A percentile compares a stretch with the other conserved stretches of the same genome.
These are phyloP conservation scores for Furcasterigmium furcatum DNA, from an alignment of 2,329 filamentous ascomycete species.

Conservation along the genomic window DNA sequence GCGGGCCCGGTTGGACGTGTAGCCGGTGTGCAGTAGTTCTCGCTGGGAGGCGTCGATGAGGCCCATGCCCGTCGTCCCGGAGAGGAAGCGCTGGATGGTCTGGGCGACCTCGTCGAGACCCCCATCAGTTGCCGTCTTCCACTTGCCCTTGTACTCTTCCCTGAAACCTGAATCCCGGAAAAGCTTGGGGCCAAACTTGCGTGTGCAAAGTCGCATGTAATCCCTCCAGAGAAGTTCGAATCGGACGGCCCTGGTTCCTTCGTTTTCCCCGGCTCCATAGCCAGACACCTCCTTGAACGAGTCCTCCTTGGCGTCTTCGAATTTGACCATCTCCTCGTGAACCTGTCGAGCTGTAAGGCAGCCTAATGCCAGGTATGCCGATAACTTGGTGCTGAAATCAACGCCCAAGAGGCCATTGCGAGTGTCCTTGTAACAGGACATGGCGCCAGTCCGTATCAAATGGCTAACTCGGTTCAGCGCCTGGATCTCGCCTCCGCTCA, in stretches of 20 bases:
- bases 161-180: slow-evolving; percentile 66
- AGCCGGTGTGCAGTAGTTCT: slow-evolving; percentile 72
- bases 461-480: slow-evolving; percentile 57
- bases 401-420: slow-evolving; percentile 68
- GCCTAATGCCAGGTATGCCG: slow-evolving; percentile 69
- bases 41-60: slow-evolving; percentile 76
- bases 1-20: slow-evolving; percentile 72
- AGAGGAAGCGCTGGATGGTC: slow-evolving; percentile 56
- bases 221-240: slow-evolving; percentile 78
- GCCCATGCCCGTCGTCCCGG: slow-evolving; percentile 70
- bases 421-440: slow-evolving; percentile 65
- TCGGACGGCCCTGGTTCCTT: slow-evolving; percentile 65
- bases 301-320: slow-evolving; percentile 60
- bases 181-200: slow-evolving; percentile 64
- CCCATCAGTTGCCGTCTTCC: slow-evolving; percentile 40
- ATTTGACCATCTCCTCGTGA: slow-evolving; percentile 62
- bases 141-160: slow-evolving; percentile 38
- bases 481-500: slow-evolving; percentile 62
- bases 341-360: slow-evolving; percentile 71
- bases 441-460: slow-evolving; percentile 57
- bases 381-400: slow-evolving; percentile 75
- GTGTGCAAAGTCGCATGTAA: slow-evolving; percentile 74
- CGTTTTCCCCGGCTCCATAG: slow-evolving; percentile 68
- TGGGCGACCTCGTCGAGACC: slow-evolving; percentile 34
- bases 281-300: slow-evolving; percentile 41